phyloP scores from a whole-genome alignment of 2,329 filamentous ascomycete species.

The Leptographium galeiforme region DNA sequence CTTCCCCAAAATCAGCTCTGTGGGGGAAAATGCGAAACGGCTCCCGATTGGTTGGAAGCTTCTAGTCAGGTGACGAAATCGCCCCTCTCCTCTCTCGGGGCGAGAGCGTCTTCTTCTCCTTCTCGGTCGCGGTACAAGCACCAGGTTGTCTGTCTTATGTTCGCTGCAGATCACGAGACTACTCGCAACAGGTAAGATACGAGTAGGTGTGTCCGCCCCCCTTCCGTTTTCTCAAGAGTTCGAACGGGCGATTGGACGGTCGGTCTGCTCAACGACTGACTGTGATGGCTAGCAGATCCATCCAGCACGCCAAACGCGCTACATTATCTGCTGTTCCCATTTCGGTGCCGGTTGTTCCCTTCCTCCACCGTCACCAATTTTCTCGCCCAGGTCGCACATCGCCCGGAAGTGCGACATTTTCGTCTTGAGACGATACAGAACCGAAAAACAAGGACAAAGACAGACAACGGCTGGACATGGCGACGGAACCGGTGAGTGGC shows the following conservation, averaged over 20 bases:
- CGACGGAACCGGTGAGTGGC: not conserved
- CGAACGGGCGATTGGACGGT: no score
- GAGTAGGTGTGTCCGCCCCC: not conserved
- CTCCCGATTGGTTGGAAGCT: not conserved
- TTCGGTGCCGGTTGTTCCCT: not conserved
- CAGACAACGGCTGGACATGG: not conserved
- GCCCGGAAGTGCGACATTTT: no score
- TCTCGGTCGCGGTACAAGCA: not conserved
- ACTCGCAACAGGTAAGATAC: not conserved
- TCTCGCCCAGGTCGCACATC: not conserved
- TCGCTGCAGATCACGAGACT: not conserved
- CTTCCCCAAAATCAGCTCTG: not conserved
- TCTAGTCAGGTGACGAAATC: not conserved
- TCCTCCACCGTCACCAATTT: not conserved
- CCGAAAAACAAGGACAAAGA: no score
- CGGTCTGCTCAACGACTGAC: no score
- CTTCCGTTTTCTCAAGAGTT: not conserved
- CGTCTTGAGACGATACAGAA: no score
- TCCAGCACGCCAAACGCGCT: no score
- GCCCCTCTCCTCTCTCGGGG: not conserved
- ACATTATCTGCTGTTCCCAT: no score
- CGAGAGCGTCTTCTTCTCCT: not conserved
- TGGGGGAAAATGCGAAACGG: not conserved
- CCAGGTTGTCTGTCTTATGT: not conserved
- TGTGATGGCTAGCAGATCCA: no score